Percentiles rank a stretch among this genome's conserved stretches.
phyloP scores from a whole-genome alignment of 2,329 filamentous ascomycete species.

The Ophiocordyceps polyrhachis-furcata region DNA sequence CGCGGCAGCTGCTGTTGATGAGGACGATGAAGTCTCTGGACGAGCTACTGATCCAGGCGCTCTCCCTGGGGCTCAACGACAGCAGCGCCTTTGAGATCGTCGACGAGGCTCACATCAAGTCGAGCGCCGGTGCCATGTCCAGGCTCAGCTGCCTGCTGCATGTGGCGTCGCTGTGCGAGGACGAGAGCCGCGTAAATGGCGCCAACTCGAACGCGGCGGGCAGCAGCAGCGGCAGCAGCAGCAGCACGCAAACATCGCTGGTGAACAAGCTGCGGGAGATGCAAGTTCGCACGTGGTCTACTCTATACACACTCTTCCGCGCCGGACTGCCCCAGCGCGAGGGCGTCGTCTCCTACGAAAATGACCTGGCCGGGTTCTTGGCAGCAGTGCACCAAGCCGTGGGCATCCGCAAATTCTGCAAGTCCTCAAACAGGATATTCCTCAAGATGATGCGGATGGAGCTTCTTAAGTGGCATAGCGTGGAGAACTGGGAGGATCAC shows the following conservation, averaged over 20 bases:
- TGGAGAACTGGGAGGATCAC: constrained; percentile 73
- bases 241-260: constrained; percentile 32
- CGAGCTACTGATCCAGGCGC: constrained; percentile 51
- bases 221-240: constrained; percentile 26
- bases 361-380: constrained; percentile 62
- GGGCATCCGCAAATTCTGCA: constrained; percentile 72
- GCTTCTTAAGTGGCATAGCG: constrained; percentile 53
- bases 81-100: constrained; percentile 62
- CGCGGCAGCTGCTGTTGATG: constrained; percentile 53
- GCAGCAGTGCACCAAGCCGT: constrained; percentile 68
- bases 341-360: constrained; percentile 45
- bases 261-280: constrained; percentile 65
- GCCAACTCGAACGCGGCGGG: constrained; percentile 23
- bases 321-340: constrained; percentile 54
- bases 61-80: constrained; percentile 52
- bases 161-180: constrained; percentile 63
- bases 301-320: constrained; percentile 66
- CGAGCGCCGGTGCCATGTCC: constrained; percentile 53
- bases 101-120: constrained; percentile 57
- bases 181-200: constrained; percentile 55
- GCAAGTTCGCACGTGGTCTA: constrained; percentile 71
- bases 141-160: constrained; percentile 60
- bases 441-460: constrained; percentile 79
- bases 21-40: constrained; percentile 65
- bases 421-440: constrained; percentile 69